Percentiles rank a stretch among this genome's conserved stretches.
Evolutionary conservation across 2,329 filamentous ascomycete genomes (phyloP).

Genomic region (Madurella fahalii): DNA sequence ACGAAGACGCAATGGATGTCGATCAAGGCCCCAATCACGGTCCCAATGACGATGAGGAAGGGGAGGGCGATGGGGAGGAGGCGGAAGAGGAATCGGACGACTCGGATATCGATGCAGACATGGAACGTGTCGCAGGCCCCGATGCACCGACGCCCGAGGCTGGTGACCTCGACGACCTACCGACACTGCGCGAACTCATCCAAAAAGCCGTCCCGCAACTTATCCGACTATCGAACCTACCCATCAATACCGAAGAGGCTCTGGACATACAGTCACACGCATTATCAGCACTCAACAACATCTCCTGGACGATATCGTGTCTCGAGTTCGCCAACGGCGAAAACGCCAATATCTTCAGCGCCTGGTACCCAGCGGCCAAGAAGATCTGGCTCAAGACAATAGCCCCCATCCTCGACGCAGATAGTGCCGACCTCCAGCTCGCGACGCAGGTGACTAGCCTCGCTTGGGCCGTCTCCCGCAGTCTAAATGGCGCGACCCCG

Average conservation of each 20-base stretch:
- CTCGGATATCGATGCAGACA: slow-evolving; percentile 57
- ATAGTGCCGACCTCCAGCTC: slow-evolving; percentile 58
- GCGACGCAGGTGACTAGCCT: slow-evolving; percentile 62
- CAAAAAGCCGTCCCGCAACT: slow-evolving; percentile 45
- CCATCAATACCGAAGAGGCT: slow-evolving; percentile 38
- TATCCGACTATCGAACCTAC: slow-evolving; percentile 43
- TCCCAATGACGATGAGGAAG: slow-evolving; percentile 33
- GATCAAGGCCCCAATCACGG: slow-evolving; percentile 27
- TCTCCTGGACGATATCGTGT: slow-evolving; percentile 62
- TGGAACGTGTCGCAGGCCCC: slow-evolving; percentile 58
- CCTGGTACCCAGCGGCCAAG: slow-evolving; percentile 52
- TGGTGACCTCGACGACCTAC: slow-evolving; percentile 47
- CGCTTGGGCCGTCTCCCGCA: slow-evolving; percentile 61
- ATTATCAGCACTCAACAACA: slow-evolving; percentile 61
- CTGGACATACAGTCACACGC: slow-evolving; percentile 49
- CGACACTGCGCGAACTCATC: slow-evolving; percentile 49
- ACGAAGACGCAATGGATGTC: slow-evolving; percentile 36
- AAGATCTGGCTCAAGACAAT: slow-evolving; percentile 57
- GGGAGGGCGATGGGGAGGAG: slow-evolving; percentile 34
- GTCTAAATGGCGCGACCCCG: slow-evolving; percentile 46
- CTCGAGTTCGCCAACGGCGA: slow-evolving; percentile 55
- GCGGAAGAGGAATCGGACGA: slow-evolving; percentile 35
- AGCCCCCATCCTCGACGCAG: slow-evolving; percentile 53
- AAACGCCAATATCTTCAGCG: slow-evolving; percentile 47
- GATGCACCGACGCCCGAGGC: slow-evolving; percentile 36